phyloP scores from a whole-genome alignment of 2,329 filamentous ascomycete species.

The Zasmidium angulare region DNA sequence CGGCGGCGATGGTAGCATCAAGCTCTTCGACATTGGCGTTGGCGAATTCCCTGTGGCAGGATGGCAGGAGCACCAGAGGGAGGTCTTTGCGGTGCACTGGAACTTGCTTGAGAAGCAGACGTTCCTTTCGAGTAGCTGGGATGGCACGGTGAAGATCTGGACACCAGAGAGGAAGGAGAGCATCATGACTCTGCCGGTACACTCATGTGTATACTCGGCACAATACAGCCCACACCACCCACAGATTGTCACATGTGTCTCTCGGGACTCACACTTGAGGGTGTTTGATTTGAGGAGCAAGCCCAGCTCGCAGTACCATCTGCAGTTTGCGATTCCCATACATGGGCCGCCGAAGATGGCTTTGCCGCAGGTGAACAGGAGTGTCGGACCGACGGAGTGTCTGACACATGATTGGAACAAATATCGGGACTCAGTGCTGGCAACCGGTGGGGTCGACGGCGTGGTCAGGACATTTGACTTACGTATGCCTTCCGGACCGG shows the following conservation, averaged over 20 bases:
- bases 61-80: slow-evolving; percentile 90
- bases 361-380: slow-evolving; percentile 41
- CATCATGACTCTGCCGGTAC: slow-evolving; percentile 82
- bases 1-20: slow-evolving; percentile 89
- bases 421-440: slow-evolving; percentile 80
- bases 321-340: slow-evolving; percentile 78
- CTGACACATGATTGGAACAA: slow-evolving; percentile 99
- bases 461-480: slow-evolving; percentile 89
- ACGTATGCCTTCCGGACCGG: slow-evolving; percentile 71
- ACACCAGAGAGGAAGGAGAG: slow-evolving; percentile 67
- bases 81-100: slow-evolving; percentile 92
- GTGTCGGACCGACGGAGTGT: slow-evolving; percentile 70
- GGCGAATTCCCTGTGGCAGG: slow-evolving; percentile 84
- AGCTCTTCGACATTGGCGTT: slow-evolving; percentile 84
- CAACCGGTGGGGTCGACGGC: slow-evolving; percentile 85
- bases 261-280: slow-evolving; percentile 83
- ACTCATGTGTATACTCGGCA: slow-evolving; percentile 92
- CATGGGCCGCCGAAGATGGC: slow-evolving; percentile 64
- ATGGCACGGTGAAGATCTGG: slow-evolving; percentile 96
- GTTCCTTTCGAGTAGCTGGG: slow-evolving; percentile 91
- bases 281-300: slow-evolving; percentile 91
- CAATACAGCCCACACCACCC: slow-evolving; percentile 87
- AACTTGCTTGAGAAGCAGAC: slow-evolving; percentile 87
- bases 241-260: slow-evolving; percentile 80
- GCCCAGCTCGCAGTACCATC: slow-evolving; percentile 81